A percentile compares a stretch with the other conserved stretches of the same genome.
Conservation (phyloP, 2,329 filamentous ascomycete species). For the Coccinonectria pachysandricola region DNA sequence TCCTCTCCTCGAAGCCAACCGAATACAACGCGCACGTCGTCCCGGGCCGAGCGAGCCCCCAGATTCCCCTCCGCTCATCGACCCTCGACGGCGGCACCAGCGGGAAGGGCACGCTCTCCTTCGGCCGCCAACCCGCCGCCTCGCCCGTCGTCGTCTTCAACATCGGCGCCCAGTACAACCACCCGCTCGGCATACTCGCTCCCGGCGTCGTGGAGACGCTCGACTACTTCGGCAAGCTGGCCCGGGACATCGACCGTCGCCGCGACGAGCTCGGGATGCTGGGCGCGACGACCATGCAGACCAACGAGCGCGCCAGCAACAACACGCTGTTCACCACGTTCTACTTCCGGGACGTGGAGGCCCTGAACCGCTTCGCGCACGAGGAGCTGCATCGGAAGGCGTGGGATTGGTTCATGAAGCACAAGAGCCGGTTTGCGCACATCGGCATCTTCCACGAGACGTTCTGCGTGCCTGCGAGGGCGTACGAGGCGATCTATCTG, state of each 20-base stretch:
- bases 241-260: conserved; percentile 22
- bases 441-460: conserved; percentile 46
- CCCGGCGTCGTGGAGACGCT: conserved; percentile 32
- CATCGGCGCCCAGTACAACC: conserved; percentile 34
- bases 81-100: conserved; percentile 16
- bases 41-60: conserved; percentile 24
- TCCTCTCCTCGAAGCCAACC: conserved; percentile 9
- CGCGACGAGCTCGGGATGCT: conserved; percentile 38
- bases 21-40: conserved; percentile 18
- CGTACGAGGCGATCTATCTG: conserved; percentile 42
- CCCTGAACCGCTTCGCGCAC: conserved; percentile 42
- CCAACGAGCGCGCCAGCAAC: conserved; percentile 25
- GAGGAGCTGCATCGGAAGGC: conserved; percentile 34
- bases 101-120: too few relatives aligned
- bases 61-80: conserved; percentile 20
- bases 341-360: conserved; percentile 41
- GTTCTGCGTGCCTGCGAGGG: conserved; percentile 32
- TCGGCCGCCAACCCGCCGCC: conserved; percentile 18
- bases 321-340: conserved; percentile 33
- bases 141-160: conserved; percentile 32
- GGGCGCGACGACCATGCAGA: conserved; percentile 30
- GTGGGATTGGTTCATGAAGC: conserved; percentile 44
- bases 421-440: conserved; percentile 25
- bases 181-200: conserved; percentile 37
- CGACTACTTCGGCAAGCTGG: conserved; percentile 29